These are phyloP conservation scores for Paramecium tetraurelia DNA, from an alignment of 73 alveolate genomes.

Conservation along the genomic window DNA sequence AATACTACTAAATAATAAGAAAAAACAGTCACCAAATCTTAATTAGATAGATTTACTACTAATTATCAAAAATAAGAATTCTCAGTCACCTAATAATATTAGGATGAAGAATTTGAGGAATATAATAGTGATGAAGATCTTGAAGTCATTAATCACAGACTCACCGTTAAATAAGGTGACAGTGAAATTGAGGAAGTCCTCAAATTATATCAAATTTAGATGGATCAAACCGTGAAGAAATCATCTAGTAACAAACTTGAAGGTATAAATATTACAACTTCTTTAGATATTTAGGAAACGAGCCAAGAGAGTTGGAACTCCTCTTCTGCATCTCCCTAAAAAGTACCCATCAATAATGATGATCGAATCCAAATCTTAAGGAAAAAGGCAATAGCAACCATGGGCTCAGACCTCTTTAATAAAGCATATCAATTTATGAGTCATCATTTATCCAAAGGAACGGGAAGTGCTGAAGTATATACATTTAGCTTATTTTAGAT, in stretches of 20 bases:
- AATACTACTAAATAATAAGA: not conserved
- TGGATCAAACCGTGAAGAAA: constrained; percentile 12
- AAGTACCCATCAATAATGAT: not conserved
- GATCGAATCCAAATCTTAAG: not conserved
- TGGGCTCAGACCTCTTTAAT: constrained; percentile 1
- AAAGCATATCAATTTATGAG: constrained; percentile 1
- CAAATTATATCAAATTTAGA: not conserved
- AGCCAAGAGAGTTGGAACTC: constrained; percentile 20
- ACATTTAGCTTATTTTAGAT: not conserved
- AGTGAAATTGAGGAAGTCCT: constrained; percentile 25
- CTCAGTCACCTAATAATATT: constrained; percentile 24
- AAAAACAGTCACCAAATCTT: not conserved
- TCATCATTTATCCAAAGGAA: constrained; percentile 37
- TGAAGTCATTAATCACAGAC: not conserved
- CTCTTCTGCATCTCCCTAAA: not conserved
- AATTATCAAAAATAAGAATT: not conserved
- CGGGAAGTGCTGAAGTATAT: not conserved
- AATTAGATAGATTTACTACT: constrained; percentile 8
- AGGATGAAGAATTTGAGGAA: constrained; percentile 42
- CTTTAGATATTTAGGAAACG: not conserved
- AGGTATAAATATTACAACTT: not conserved
- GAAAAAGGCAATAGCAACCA: not conserved
- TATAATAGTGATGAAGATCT: constrained; percentile 44
- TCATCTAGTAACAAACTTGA: not conserved
- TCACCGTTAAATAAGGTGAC: constrained; percentile 5